Evolutionary conservation across 208 protist genomes (phyloP), one percentile per base, ranked within the genome.

Genomic region (Leishmania arabica): DNA sequence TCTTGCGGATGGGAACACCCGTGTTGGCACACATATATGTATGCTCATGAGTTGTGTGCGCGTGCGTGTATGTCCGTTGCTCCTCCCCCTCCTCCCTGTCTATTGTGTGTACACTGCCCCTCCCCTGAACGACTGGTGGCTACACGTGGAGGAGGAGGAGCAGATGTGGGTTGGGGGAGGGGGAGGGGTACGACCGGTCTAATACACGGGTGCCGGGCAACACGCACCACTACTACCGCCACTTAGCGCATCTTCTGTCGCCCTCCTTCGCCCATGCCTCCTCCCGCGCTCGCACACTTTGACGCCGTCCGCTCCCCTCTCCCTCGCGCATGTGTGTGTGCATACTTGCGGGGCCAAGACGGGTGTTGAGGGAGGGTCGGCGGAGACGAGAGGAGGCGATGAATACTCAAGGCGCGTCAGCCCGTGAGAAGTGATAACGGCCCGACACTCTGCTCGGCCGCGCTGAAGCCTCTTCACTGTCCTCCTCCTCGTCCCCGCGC

Each of bases 401-500:
- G 66, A 49, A 72, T n/a, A 7, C 72, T 78, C 60, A 79, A 13
- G 62, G 42, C 15, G n/a, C n/a, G 49, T 71, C 62, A 40, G 70
- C 42, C 53, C 64, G 62, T 24, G 71, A 69, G 19, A 84, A 76
- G 6, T 81, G 70, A 40, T 86, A 83, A 13, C 83, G 83, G 1
- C 78, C 83, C 31, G 83, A 82, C 47, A 80, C 76, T 58, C 83
- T 75, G 77, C 79, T 86, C 27, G 78, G 75, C 53, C 76, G 45
- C 42, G 69, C 34, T 34, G 31, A 27, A 19, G 72, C 47, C 68
- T 74, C 82, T 11, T 85, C 76, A 5, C 58, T 70, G 24, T 78
- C 77, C 34, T 69, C 80, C 24, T 75, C 66, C 19, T 86, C 73
- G 51, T 17, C 45, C 47, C 53, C 72, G 34, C 49, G 72, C 15